Evolutionary conservation across 177 flowering plant species (phyloP).

Genomic region (Vitis hybrid): DNA sequence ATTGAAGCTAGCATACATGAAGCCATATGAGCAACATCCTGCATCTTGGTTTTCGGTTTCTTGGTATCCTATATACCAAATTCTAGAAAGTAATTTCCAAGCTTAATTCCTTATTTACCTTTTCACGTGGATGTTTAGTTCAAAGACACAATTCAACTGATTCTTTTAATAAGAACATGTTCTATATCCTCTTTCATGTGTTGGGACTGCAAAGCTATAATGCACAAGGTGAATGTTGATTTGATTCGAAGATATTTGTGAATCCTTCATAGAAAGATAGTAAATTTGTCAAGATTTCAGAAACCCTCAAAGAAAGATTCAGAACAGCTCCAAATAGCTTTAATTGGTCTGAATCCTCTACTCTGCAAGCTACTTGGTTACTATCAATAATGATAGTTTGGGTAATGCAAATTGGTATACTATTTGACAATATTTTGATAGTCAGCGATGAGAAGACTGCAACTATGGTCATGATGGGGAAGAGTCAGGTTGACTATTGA

Average conservation of each 20-base stretch:
- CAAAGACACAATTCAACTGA: background rate
- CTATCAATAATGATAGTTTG: no score
- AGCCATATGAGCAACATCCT: slow-evolving; percentile 18
- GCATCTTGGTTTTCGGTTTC: slow-evolving; percentile 28
- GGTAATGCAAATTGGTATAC: no score
- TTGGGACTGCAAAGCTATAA: slow-evolving; percentile 29
- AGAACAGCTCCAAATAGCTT: slow-evolving; percentile 2
- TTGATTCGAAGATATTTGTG: slow-evolving; percentile 16
- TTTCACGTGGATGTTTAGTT: slow-evolving; percentile 19
- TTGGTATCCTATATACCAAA: slow-evolving; percentile 30
- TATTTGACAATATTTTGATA: no score
- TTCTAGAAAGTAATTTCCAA: slow-evolving; percentile 21
- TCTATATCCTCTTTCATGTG: slow-evolving; percentile 19
- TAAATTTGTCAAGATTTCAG: slow-evolving; percentile 1
- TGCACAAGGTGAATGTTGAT: slow-evolving; percentile 33
- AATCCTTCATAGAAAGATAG: slow-evolving; percentile 10
- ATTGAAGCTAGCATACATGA: slow-evolving; percentile 10
- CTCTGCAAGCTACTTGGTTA: no score
- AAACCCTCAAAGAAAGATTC: slow-evolving; percentile 22
- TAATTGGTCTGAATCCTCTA: no score
- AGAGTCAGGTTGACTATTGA: no score
- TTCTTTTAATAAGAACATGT: slow-evolving; percentile 1
- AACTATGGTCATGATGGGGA: no score
- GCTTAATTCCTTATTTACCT: slow-evolving; percentile 26
- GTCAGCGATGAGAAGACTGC: no score